These are phyloP conservation scores for Vitis rupestris DNA, from an alignment of 164 flowering plant genomes.

Conservation along the genomic window DNA sequence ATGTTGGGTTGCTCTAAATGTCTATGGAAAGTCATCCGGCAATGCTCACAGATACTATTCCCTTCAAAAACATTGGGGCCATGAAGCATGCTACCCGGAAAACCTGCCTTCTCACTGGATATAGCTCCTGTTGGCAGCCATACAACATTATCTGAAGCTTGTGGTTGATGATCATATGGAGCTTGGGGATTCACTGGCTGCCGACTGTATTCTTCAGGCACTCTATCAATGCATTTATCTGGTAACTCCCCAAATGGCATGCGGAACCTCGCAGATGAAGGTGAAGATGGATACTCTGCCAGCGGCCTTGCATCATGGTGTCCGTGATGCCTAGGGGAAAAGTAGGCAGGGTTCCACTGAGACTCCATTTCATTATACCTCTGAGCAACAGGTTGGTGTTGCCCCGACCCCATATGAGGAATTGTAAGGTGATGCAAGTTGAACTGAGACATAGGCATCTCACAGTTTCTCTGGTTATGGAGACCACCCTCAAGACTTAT, in stretches of 20 bases:
- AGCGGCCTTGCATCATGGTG: slow-evolving; percentile 52
- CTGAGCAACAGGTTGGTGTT: slow-evolving; percentile 43
- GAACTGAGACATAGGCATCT: slow-evolving; percentile 44
- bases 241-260: slow-evolving; percentile 51
- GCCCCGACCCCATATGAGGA: slow-evolving; percentile 56
- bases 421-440: slow-evolving; percentile 53
- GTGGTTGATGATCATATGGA: slow-evolving; percentile 45
- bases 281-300: slow-evolving; percentile 68
- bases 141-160: slow-evolving; percentile 53
- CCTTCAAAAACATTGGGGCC: slow-evolving; percentile 52
- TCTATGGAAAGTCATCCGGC: slow-evolving; percentile 53
- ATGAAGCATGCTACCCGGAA: slow-evolving; percentile 66
- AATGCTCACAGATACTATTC: slow-evolving; percentile 54
- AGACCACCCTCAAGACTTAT: slow-evolving; percentile 45
- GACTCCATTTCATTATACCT: slow-evolving; percentile 74
- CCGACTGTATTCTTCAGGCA: slow-evolving; percentile 55
- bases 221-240: slow-evolving; percentile 47
- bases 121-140: slow-evolving; percentile 60
- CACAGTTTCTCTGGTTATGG: slow-evolving; percentile 52
- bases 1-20: slow-evolving; percentile 57
- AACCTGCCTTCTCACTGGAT: slow-evolving; percentile 52
- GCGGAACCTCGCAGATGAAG: slow-evolving; percentile 59
- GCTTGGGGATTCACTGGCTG: slow-evolving; percentile 47
- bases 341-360: slow-evolving; percentile 91
- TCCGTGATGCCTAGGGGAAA: slow-evolving; percentile 77